Evolutionary conservation across 176 grass and related monocot genomes (phyloP).

Genomic region (Stipa capillata): DNA sequence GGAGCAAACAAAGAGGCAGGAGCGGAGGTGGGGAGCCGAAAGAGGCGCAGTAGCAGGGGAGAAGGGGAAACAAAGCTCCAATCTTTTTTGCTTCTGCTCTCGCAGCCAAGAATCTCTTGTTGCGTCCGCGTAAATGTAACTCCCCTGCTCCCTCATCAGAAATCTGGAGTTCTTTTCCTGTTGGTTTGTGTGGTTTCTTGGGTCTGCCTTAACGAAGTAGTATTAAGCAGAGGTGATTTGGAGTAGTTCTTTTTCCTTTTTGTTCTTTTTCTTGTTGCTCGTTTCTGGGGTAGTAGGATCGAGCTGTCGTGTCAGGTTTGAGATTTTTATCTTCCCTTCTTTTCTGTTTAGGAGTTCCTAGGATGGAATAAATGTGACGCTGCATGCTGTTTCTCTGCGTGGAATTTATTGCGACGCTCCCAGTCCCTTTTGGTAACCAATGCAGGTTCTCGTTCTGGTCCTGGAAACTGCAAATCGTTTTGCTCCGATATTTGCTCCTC

Average conservation of each 20-base stretch:
- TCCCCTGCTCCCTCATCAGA: background rate
- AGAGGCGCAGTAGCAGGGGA: background rate
- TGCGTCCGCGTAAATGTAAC: slow-evolving; percentile 28
- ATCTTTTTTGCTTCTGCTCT: slow-evolving; percentile 10
- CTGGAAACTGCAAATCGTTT: slow-evolving; percentile 24
- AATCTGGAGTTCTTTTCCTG: too few relatives aligned
- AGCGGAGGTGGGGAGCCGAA: background rate
- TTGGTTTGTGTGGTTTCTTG: slow-evolving; percentile 7
- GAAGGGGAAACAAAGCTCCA: slow-evolving; percentile 5
- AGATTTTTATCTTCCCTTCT: background rate
- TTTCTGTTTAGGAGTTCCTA: background rate
- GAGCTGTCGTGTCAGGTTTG: slow-evolving; percentile 20
- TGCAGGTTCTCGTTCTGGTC: slow-evolving; percentile 38
- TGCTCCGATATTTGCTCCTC: slow-evolving; percentile 19
- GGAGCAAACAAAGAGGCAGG: slow-evolving; percentile 27
- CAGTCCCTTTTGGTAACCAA: slow-evolving; percentile 21
- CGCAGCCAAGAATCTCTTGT: slow-evolving; percentile 23
- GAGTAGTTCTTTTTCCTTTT: too few relatives aligned
- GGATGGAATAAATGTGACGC: slow-evolving; percentile 41
- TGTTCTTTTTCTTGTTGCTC: background rate
- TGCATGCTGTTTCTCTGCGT: slow-evolving; percentile 27
- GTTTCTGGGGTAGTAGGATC: background rate
- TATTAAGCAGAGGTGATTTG: background rate
- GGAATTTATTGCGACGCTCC: slow-evolving; percentile 38
- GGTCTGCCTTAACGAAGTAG: slow-evolving; percentile 7